These are phyloP conservation scores for Penicillium flavigenum DNA, from an alignment of 495 filamentous ascomycete species.

Conservation along the genomic window DNA sequence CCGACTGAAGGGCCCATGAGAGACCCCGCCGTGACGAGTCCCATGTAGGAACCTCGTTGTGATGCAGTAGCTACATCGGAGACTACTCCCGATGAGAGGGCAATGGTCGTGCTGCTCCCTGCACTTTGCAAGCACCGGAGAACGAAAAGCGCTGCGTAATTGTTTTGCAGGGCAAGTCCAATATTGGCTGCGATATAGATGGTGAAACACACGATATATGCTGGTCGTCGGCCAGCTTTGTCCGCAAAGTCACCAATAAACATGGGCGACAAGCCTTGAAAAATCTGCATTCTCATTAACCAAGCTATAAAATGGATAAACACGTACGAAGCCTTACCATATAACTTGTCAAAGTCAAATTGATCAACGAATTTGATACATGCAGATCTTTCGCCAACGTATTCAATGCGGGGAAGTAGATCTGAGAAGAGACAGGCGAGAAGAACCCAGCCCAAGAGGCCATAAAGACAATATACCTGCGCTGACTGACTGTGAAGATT, in stretches of 20 bases:
- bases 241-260: conserved; percentile 52
- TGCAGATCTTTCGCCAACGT: conserved; percentile 57
- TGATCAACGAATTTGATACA: conserved; percentile 62
- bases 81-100: conserved; percentile 43
- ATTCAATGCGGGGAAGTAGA: conserved; percentile 73
- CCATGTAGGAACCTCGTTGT: conserved; percentile 50
- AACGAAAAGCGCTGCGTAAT: conserved; percentile 49
- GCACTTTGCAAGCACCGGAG: conserved; percentile 51
- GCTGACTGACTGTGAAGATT: conserved; percentile 27
- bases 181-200: conserved; percentile 51
- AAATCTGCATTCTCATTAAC: conserved; percentile 34
- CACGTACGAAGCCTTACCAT: conserved; percentile 39
- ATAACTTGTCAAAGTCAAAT: conserved; percentile 67
- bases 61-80: conserved; percentile 42
- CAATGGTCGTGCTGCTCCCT: conserved; percentile 49
- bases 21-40: conserved; percentile 34
- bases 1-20: conserved; percentile 53
- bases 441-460: conserved; percentile 63
- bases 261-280: conserved; percentile 51
- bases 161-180: conserved; percentile 47
- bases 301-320: not conserved
- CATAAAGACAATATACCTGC: conserved; percentile 55
- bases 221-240: conserved; percentile 47
- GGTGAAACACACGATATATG: conserved; percentile 46
- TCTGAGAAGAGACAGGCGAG: conserved; percentile 69